phyloP scores from a whole-genome alignment of 441 rosid species.

The Gossypium gossypioides region DNA sequence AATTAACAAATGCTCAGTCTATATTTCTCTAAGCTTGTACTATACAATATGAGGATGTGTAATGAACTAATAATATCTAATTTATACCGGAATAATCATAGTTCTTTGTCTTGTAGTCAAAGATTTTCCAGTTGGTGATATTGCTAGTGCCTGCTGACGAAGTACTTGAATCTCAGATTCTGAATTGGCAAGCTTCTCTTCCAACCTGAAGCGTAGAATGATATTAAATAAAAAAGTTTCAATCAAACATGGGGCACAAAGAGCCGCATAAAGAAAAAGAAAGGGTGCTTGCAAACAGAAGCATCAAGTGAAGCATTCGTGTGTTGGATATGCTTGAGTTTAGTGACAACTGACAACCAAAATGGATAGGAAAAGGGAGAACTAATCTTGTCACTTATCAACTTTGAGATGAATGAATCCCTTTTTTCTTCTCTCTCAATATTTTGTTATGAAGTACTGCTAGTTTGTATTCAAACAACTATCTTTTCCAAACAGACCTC shows the following conservation, averaged over 20 bases:
- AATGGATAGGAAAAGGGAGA: not conserved
- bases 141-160: slow-evolving; percentile 91
- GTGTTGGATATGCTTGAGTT: not conserved
- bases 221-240: not conserved
- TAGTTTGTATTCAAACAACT: slow-evolving; percentile 6
- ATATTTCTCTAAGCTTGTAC: slow-evolving; percentile 18
- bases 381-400: not conserved
- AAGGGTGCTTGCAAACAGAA: not conserved
- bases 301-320: not conserved
- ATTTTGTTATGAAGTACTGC: not conserved
- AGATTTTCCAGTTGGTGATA: slow-evolving; percentile 90
- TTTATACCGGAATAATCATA: slow-evolving; percentile 58
- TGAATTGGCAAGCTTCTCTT: slow-evolving; percentile 91
- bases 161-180: slow-evolving; percentile 99
- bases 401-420: not conserved
- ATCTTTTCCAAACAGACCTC: slow-evolving; percentile 47
- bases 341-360: not conserved
- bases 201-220: slow-evolving; percentile 48
- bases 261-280: not conserved
- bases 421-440: not conserved
- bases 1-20: slow-evolving; percentile 16
- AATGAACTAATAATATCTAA: slow-evolving; percentile 8
- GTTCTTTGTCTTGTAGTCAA: slow-evolving; percentile 64
- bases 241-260: not conserved
- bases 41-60: slow-evolving; percentile 3